These are phyloP conservation scores for Daldinia bambusicola DNA, from an alignment of 495 filamentous ascomycete genomes.

Conservation along the genomic window DNA sequence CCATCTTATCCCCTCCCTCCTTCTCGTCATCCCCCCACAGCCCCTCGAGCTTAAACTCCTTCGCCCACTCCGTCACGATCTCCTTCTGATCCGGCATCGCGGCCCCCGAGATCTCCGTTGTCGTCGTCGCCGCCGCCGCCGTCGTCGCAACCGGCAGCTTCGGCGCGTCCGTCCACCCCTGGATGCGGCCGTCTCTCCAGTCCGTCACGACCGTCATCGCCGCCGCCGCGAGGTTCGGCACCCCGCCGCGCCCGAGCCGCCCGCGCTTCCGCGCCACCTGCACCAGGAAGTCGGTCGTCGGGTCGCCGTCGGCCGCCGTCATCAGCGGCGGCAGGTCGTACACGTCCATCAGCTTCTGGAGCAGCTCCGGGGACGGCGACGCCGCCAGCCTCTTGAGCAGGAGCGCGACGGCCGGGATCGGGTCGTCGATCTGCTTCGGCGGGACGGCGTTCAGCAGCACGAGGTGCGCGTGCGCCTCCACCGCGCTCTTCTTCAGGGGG, in stretches of 20 bases:
- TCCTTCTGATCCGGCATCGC: conserved; percentile 75
- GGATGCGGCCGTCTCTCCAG: conserved; percentile 94
- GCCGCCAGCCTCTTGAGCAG: conserved; percentile 80
- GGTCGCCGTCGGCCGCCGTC: conserved; percentile 68
- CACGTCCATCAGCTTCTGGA: conserved; percentile 78
- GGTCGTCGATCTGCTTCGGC: conserved; percentile 92
- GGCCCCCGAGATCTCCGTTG: conserved; percentile 43
- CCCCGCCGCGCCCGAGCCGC: conserved; percentile 84
- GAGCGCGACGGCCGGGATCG: conserved; percentile 82
- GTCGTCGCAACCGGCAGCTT: conserved; percentile 62
- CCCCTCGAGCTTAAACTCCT: conserved; percentile 95
- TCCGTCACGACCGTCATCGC: conserved; percentile 94
- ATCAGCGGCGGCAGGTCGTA: conserved; percentile 87
- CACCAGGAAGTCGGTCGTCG: conserved; percentile 90
- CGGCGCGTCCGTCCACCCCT: conserved; percentile 88
- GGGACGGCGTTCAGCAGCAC: conserved; percentile 91
- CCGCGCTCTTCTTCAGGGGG: conserved; percentile 64
- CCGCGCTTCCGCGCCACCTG: conserved; percentile 95
- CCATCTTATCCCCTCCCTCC: conserved; percentile 44
- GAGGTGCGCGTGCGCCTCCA: conserved; percentile 82
- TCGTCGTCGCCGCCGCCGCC: conserved; percentile 50
- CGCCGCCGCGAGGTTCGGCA: conserved; percentile 87
- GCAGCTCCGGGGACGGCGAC: conserved; percentile 73
- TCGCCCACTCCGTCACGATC: conserved; percentile 92
- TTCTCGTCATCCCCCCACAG: conserved; percentile 75